Base-by-base conservation (phyloP, 495 filamentous ascomycete species). In the Penicillium turbatum region DNA sequence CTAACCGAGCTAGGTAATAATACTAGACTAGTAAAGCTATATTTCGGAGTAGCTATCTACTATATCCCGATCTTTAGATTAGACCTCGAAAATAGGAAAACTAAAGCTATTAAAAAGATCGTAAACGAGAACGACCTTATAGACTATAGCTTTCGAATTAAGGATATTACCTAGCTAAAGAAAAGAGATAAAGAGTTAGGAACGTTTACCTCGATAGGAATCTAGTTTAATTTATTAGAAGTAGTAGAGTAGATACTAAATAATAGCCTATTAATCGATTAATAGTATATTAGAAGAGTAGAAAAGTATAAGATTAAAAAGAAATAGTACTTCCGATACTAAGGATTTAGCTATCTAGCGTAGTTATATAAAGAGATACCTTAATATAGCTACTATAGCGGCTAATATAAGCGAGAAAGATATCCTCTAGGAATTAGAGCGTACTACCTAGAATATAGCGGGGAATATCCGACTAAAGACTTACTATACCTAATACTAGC, bases 361-460 rank as follows among this genome's bases (percentile, higher is more conserved):
- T 69, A 60, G 64, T 55, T 55, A 36, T 71, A 61, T 44, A 66
- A 66, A 39, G 64, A 71, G 53, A 52, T 50, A 11, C 44, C 54
- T 9, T 46, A 54, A 46, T 70, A 53, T 31, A 58, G 69, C 17
- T 53, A 72, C 37, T 72, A 51, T 27, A 52, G 35, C 0, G 58
- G 64, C 2, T 43, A 56, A 35, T 55, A 72, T 35, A 44, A 66
- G 1, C 52, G 56, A 7, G 12, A 53, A 19, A 30, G 55, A 9
- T 71, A 51, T 44, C 51, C 45, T 17, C 63, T 54, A 0, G 65
- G 63, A 0, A 39, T 66, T 0, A 59, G 61, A 41, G 39, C 55
- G 1, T 45, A 53, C 38, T 67, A 59, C 48, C 21, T 56, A 0
- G 62, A 67, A 17, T 68, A 57, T 40, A 64, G 47, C 17, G 51